These are phyloP conservation scores for Leccinum colubrinum DNA, from an alignment of 1,284 basidiomycete genomes.

Conservation along the genomic window DNA sequence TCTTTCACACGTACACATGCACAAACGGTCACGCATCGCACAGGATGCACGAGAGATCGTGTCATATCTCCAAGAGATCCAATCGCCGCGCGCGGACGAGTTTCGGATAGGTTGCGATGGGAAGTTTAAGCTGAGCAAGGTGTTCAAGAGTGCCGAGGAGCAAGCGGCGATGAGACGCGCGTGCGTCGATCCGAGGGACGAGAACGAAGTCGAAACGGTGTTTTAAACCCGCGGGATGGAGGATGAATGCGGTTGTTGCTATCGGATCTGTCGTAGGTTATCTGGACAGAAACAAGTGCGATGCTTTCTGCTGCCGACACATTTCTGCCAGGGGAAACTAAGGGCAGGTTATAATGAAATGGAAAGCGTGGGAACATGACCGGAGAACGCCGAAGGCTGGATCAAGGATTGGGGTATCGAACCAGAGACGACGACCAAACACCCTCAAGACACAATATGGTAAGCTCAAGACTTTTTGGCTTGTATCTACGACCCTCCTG, in stretches of 20 bases:
- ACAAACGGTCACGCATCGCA: not conserved
- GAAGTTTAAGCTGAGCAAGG: conserved; percentile 59
- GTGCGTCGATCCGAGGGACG: conserved; percentile 26
- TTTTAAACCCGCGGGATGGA: conserved; percentile 16
- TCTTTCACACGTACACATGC: not conserved
- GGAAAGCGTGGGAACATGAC: conserved; percentile 19
- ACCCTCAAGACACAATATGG: conserved; percentile 28
- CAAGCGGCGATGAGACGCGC: conserved; percentile 29
- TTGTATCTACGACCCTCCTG: not conserved
- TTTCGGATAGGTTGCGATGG: conserved; percentile 52
- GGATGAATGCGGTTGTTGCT: not conserved
- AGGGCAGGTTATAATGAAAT: conserved; percentile 25
- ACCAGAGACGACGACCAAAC: conserved; percentile 17
- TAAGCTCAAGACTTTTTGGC: conserved; percentile 20
- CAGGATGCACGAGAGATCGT: conserved; percentile 50
- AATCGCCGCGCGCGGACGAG: conserved; percentile 54
- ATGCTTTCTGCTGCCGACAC: too few species aligned
- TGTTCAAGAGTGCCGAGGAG: conserved; percentile 58
- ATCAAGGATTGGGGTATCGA: not conserved
- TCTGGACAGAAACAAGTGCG: not conserved
- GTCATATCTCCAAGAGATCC: conserved; percentile 45
- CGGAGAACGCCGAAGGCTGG: conserved; percentile 23
- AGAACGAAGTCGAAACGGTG: conserved; percentile 22
- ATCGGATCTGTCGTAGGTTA: not conserved
- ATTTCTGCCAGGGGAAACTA: not conserved